Evolutionary conservation across 352 stramenopile species (phyloP).

Genomic region (Globisporangium yorkense): DNA sequence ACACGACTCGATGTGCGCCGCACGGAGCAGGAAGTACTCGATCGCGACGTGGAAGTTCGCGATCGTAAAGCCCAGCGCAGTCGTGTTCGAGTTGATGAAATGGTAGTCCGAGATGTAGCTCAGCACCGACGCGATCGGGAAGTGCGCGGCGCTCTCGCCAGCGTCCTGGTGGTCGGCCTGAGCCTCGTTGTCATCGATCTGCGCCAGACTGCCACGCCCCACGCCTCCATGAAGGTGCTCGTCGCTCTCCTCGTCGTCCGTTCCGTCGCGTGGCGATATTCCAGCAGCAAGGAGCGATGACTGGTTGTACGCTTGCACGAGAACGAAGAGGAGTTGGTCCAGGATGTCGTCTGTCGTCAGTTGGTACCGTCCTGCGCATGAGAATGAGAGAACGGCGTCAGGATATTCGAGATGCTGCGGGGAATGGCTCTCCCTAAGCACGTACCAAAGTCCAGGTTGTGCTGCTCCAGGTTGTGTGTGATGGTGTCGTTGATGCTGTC

Average conservation of each 20-base stretch:
- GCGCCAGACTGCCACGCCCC: neutral
- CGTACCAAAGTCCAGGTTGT: constrained; percentile 46
- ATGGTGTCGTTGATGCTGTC: constrained; percentile 55
- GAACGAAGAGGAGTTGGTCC: constrained; percentile 64
- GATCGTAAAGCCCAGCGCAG: constrained; percentile 69
- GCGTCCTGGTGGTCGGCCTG: neutral
- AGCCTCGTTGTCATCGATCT: constrained; percentile 2
- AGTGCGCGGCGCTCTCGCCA: constrained; percentile 6
- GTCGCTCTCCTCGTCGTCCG: neutral
- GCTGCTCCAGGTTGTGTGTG: constrained; percentile 42
- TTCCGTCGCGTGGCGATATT: neutral
- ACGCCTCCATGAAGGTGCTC: neutral
- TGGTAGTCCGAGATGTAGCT: constrained; percentile 75
- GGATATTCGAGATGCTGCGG: too few species aligned
- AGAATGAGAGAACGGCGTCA: neutral
- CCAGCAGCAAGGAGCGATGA: neutral
- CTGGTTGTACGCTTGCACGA: constrained; percentile 49
- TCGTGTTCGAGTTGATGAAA: constrained; percentile 83
- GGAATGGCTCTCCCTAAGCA: neutral
- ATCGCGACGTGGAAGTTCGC: constrained; percentile 78
- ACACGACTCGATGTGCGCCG: constrained; percentile 17
- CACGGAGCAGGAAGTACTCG: constrained; percentile 67
- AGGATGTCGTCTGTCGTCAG: constrained; percentile 81
- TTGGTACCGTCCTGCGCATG: constrained; percentile 30
- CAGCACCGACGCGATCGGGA: constrained; percentile 52